These are phyloP conservation scores for Mycena indigotica DNA, from an alignment of 768 basidiomycete species.

Conservation along the genomic window DNA sequence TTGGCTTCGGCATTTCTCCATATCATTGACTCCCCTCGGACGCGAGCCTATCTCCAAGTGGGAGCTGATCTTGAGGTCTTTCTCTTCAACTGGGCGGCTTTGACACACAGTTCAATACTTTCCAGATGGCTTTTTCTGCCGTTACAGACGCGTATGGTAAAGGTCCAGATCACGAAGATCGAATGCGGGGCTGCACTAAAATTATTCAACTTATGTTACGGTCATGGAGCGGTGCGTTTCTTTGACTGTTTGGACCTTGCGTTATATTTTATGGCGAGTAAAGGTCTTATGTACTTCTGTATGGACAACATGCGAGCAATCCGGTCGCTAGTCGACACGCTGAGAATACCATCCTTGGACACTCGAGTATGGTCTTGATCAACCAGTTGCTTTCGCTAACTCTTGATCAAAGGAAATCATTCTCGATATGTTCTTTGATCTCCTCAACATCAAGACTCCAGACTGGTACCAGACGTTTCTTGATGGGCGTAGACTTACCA, in stretches of 20 bases:
- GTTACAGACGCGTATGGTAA: constrained; percentile 94
- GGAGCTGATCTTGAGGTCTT: constrained; percentile 89
- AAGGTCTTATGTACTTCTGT: constrained; percentile 90
- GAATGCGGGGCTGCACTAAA: constrained; percentile 75
- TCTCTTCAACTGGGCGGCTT: background rate
- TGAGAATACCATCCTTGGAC: constrained; percentile 86
- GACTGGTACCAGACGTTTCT: constrained; percentile 94
- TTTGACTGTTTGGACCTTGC: background rate
- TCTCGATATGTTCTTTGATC: constrained; percentile 91
- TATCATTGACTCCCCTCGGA: constrained; percentile 83
- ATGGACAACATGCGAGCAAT: constrained; percentile 88
- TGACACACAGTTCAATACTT: background rate
- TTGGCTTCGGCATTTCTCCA: constrained; percentile 81
- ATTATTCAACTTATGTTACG: constrained; percentile 83
- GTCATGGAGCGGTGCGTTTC: constrained; percentile 86
- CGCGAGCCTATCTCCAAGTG: constrained; percentile 72
- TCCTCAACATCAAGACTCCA: constrained; percentile 88
- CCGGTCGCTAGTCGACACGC: constrained; percentile 77
- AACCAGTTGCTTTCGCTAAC: constrained; percentile 1
- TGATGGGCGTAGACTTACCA: constrained; percentile 83
- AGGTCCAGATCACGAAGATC: constrained; percentile 73
- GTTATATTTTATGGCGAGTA: constrained; percentile 3
- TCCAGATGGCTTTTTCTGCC: constrained; percentile 80
- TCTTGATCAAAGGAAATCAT: constrained; percentile 78
- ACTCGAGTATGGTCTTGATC: constrained; percentile 62